A percentile compares a stretch with the other conserved stretches of the same genome.
Evolutionary conservation across 106 monocot species (phyloP).

Genomic region (Dendrobium officinale): DNA sequence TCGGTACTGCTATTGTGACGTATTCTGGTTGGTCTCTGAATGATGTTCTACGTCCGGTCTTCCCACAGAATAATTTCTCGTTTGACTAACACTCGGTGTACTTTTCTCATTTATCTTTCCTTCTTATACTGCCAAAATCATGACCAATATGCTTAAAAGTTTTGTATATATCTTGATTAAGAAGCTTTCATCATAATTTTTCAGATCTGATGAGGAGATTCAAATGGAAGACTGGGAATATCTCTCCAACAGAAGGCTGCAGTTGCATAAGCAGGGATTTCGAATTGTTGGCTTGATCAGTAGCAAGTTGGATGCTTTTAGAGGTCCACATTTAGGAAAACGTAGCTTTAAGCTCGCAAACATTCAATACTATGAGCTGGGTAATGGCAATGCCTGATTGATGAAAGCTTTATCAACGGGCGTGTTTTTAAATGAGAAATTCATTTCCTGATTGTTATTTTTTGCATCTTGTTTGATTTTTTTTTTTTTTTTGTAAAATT

Average conservation of each 20-base stretch:
- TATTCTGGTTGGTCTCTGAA: no score
- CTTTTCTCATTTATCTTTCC: no score
- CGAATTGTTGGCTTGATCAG: constrained; percentile 33
- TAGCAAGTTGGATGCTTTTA: constrained; percentile 29
- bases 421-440: not conserved
- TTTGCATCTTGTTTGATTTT: not conserved
- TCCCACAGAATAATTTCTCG: no score
- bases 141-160: no score
- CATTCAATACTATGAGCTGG: not conserved
- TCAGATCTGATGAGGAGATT: constrained; percentile 28
- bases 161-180: no score
- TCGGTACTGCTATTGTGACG: no score
- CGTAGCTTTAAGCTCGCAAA: constrained; percentile 33
- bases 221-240: constrained; percentile 31
- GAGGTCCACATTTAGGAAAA: constrained; percentile 21
- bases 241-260: constrained; percentile 19
- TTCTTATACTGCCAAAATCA: no score
- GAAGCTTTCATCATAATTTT: not conserved
- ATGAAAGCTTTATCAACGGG: not conserved
- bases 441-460: not conserved
- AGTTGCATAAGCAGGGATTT: constrained; percentile 17
- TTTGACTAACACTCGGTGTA: no score
- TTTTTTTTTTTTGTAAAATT: no score
- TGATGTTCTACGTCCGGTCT: no score
- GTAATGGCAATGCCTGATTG: not conserved